Percentiles rank a stretch among this genome's conserved stretches.
These are phyloP conservation scores for Ustulina deusta DNA, from an alignment of 2,329 filamentous ascomycete species.

Conservation along the genomic window DNA sequence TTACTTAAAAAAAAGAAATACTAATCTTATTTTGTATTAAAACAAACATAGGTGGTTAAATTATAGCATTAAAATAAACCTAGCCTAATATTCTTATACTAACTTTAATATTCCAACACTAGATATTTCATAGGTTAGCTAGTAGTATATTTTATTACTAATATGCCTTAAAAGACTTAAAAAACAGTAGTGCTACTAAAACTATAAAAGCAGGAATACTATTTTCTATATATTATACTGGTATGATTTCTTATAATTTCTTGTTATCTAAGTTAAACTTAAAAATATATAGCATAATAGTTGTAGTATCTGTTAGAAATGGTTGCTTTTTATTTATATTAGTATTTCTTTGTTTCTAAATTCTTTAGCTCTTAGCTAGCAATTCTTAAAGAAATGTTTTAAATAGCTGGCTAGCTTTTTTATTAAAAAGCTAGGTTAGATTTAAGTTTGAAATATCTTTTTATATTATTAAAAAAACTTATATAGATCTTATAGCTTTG, in stretches of 20 bases:
- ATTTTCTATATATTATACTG: conserved; percentile 1
- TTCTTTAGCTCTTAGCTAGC: not conserved
- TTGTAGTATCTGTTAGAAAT: not conserved
- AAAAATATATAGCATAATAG: not conserved
- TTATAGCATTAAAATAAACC: too few species aligned
- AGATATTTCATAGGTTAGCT: too few species aligned
- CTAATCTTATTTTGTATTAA: too few species aligned
- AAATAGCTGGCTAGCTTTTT: conserved; percentile 1
- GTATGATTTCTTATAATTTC: conserved; percentile 1
- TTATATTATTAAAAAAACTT: conserved; percentile 2
- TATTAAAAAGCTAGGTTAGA: not conserved
- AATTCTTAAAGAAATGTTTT: not conserved
- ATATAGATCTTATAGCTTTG: conserved; percentile 3
- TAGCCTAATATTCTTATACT: too few species aligned
- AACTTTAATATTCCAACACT: too few species aligned
- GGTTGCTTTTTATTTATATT: not conserved
- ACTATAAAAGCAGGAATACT: conserved; percentile 1
- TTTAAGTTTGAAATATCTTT: not conserved
- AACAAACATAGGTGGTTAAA: too few species aligned
- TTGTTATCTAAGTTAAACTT: too few species aligned
- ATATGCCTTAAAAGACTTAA: too few species aligned
- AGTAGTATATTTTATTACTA: too few species aligned
- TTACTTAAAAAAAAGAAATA: too few species aligned
- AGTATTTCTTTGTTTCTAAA: not conserved
- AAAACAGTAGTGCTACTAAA: too few species aligned